A percentile compares a stretch with the other conserved stretches of the same genome.
phyloP scores from a whole-genome alignment of 495 filamentous ascomycete genomes.

The Chlorociboria aeruginascens region DNA sequence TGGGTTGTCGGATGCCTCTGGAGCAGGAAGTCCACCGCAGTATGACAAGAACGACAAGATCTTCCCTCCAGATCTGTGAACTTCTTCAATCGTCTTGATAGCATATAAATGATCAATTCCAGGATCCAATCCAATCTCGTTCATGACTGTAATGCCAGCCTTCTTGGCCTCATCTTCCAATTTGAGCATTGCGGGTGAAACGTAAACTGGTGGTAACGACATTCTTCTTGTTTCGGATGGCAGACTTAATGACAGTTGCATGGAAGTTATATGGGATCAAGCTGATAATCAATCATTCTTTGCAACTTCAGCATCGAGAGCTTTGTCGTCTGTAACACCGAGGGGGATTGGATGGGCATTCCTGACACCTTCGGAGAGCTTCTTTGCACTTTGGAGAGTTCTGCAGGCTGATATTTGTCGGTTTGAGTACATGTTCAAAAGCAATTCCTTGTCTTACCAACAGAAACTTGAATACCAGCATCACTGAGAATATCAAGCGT shows the following conservation, averaged over 20 bases:
- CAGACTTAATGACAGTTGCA: slow-evolving; percentile 74
- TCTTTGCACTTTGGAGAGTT: slow-evolving; percentile 62
- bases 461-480: slow-evolving; percentile 64
- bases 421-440: no score
- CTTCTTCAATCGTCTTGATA: slow-evolving; percentile 59
- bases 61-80: slow-evolving; percentile 67
- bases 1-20: slow-evolving; percentile 81
- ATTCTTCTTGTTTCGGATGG: slow-evolving; percentile 82
- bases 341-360: slow-evolving; percentile 61
- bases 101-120: slow-evolving; percentile 75
- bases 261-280: slow-evolving; percentile 92
- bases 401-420: slow-evolving; percentile 47
- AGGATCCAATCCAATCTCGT: slow-evolving; percentile 76
- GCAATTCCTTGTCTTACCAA: slow-evolving; percentile 45
- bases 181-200: slow-evolving; percentile 83
- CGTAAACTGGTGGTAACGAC: slow-evolving; percentile 92
- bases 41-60: slow-evolving; percentile 70
- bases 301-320: slow-evolving; percentile 64
- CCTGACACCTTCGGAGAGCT: slow-evolving; percentile 56
- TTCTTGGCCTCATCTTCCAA: slow-evolving; percentile 71
- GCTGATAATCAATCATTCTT: slow-evolving; percentile 67
- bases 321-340: slow-evolving; percentile 60
- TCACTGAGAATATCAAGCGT: slow-evolving; percentile 68
- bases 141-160: slow-evolving; percentile 92
- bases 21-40: slow-evolving; percentile 79